Base-by-base conservation (phyloP, 2,329 filamentous ascomycete species). In the Diaporthe ilicicola region DNA sequence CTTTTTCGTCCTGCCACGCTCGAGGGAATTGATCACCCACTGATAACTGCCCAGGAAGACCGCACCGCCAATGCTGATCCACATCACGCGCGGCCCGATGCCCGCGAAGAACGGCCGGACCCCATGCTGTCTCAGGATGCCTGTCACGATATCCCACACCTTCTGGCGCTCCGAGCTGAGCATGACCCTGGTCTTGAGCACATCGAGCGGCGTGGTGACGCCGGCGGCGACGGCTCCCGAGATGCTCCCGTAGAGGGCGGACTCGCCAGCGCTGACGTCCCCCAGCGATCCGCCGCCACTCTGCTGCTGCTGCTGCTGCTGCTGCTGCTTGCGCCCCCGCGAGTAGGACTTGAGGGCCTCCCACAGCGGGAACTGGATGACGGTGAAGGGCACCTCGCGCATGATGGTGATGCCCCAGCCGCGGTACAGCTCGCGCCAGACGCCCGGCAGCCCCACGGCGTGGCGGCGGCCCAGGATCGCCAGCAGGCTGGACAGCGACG, bases 351-450 rank as follows among this genome's bases (percentile, higher is more conserved):
- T 98, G 87, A 98, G 89, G 5, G 88, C 90, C 83, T 99, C 96
- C 96, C 96, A 99, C 74, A 99, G 87, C 55, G 96, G 96, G 80
- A 99, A 99, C 82, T 99, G 96, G 74, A 99, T 93, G 12, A 98
- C 91, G 3, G 97, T 98, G 78, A 99, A 99, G 4, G 96, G 96
- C 73, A 99, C 95, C 85, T 99, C 96, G 71, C 96, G 90, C 84
- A 98, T 92, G 66, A 99, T 91, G 1, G 96, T 99, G 76, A 98
- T 94, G 22, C 90, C 89, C 88, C 94, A 97, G 1, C 97, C 96
- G 44, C 96, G 88, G 82, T 99, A 99, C 69, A 99, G 82, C 82
- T 98, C 95, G 73, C 89, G 85, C 87, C 93, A 91, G 59, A 98
- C 92, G 32, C 90, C 83, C 3, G 72, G 42, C 2, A 92, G 54